phyloP scores from a whole-genome alignment of 106 monocot species.

The Vanilla planifolia region DNA sequence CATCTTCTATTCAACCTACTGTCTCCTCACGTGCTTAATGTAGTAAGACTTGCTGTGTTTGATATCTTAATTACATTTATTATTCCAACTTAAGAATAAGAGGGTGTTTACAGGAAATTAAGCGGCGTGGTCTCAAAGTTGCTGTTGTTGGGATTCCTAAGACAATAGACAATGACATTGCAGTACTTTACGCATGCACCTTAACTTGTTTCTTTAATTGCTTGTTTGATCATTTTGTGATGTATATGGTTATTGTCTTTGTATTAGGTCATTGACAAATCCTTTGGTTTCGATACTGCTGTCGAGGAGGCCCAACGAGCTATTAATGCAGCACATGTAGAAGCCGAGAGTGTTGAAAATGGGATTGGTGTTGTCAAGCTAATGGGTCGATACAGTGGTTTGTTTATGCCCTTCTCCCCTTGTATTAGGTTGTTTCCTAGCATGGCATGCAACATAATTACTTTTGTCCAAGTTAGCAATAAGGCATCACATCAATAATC shows the following conservation, averaged over 20 bases:
- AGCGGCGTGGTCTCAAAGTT: constrained; percentile 9
- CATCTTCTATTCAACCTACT: too few relatives aligned
- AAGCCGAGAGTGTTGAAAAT: constrained; percentile 27
- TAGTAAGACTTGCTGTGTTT: too few relatives aligned
- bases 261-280: constrained; percentile 31
- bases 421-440: not conserved
- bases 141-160: constrained; percentile 16
- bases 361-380: constrained; percentile 32
- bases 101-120: constrained; percentile 9
- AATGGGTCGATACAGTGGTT: constrained; percentile 39
- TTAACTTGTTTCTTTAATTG: not conserved
- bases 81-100: not conserved
- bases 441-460: too few relatives aligned
- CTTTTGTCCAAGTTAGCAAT: too few relatives aligned
- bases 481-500: too few relatives aligned
- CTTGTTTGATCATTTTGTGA: not conserved
- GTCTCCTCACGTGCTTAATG: too few relatives aligned
- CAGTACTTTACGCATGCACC: constrained; percentile 11
- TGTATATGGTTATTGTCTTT: not conserved
- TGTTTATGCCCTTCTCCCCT: not conserved
- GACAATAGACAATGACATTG: constrained; percentile 17
- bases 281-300: constrained; percentile 37
- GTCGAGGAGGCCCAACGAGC: constrained; percentile 35
- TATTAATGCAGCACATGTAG: constrained; percentile 36
- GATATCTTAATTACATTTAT: too few relatives aligned